A percentile compares a stretch with the other conserved stretches of the same genome.
phyloP scores from a whole-genome alignment of 495 filamentous ascomycete genomes.

The Xeromyces bisporus region DNA sequence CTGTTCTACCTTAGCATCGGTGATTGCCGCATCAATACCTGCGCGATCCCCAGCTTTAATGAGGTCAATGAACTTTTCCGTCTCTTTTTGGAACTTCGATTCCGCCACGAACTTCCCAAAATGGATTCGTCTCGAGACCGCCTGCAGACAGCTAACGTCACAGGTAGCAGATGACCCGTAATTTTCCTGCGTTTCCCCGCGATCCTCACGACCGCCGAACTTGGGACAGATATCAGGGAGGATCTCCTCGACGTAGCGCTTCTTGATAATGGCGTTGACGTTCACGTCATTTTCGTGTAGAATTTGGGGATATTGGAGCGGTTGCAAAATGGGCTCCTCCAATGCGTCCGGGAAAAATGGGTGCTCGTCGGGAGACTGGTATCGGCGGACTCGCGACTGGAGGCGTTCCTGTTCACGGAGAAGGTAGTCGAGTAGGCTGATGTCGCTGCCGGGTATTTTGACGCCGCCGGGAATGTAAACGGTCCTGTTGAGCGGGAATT shows the following conservation, averaged over 20 bases:
- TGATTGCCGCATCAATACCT: slow-evolving; percentile 81
- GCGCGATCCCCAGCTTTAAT: slow-evolving; percentile 63
- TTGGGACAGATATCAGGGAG: slow-evolving; percentile 66
- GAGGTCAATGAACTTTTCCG: slow-evolving; percentile 58
- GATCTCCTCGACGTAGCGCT: slow-evolving; percentile 65
- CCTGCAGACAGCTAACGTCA: slow-evolving; percentile 83
- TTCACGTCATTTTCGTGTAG: slow-evolving; percentile 87
- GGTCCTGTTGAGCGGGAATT: slow-evolving; percentile 83
- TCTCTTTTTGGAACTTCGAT: slow-evolving; percentile 83
- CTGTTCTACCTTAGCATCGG: slow-evolving; percentile 72
- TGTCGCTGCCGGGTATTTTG: slow-evolving; percentile 47
- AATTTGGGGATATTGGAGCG: slow-evolving; percentile 79
- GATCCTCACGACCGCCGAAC: slow-evolving; percentile 52
- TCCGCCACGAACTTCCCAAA: slow-evolving; percentile 99
- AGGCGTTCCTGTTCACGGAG: slow-evolving; percentile 76
- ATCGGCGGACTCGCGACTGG: slow-evolving; percentile 89
- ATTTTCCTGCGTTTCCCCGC: slow-evolving; percentile 79
- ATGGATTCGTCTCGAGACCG: slow-evolving; percentile 80
- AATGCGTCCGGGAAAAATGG: slow-evolving; percentile 85
- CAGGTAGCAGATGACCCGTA: slow-evolving; percentile 86
- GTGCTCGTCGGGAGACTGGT: slow-evolving; percentile 91
- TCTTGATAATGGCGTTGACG: slow-evolving; percentile 75
- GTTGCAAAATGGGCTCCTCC: slow-evolving; percentile 63
- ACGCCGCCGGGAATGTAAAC: slow-evolving; percentile 77
- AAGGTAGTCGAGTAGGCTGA: slow-evolving; percentile 89